A percentile compares a stretch with the other conserved stretches of the same genome.
These are phyloP conservation scores for Ophiostoma himal-ulmi DNA, from an alignment of 2,329 filamentous ascomycete species.

Conservation along the genomic window DNA sequence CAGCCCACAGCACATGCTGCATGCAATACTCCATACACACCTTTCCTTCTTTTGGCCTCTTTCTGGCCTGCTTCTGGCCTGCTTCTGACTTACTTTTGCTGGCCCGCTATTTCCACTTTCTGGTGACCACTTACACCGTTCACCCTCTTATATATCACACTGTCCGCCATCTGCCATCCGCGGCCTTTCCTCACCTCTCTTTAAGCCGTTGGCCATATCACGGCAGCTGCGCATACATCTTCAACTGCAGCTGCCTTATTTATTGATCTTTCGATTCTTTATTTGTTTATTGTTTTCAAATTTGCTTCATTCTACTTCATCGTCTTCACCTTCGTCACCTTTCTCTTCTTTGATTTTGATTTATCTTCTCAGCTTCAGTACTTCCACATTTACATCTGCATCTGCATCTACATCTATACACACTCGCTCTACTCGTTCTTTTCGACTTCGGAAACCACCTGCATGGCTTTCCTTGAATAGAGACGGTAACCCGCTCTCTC, in stretches of 20 bases:
- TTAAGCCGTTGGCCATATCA: not conserved
- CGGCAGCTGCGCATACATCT: slow-evolving; percentile 10
- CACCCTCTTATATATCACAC: not conserved
- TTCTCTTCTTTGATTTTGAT: not conserved
- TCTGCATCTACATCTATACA: not conserved
- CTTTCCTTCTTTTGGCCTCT: slow-evolving; percentile 12
- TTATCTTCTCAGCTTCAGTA: not conserved
- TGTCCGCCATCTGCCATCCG: not conserved
- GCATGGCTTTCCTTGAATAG: not conserved
- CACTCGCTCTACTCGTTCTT: not conserved
- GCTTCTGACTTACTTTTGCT: not conserved
- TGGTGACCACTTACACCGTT: not conserved
- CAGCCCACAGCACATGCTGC: slow-evolving; percentile 5
- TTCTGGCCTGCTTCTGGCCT: slow-evolving; percentile 9
- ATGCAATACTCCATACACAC: not conserved
- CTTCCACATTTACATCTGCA: not conserved
- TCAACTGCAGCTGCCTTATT: not conserved
- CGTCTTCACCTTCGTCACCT: not conserved
- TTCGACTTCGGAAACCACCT: not conserved
- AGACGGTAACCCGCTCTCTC: not conserved
- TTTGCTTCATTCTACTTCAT: not conserved
- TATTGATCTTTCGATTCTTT: not conserved
- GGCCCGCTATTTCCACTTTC: not conserved
- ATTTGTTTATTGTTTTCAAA: not conserved
- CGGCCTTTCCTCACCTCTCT: not conserved